phyloP scores from a whole-genome alignment of 108 stramenopile species.

The Cyclotella sp. region DNA sequence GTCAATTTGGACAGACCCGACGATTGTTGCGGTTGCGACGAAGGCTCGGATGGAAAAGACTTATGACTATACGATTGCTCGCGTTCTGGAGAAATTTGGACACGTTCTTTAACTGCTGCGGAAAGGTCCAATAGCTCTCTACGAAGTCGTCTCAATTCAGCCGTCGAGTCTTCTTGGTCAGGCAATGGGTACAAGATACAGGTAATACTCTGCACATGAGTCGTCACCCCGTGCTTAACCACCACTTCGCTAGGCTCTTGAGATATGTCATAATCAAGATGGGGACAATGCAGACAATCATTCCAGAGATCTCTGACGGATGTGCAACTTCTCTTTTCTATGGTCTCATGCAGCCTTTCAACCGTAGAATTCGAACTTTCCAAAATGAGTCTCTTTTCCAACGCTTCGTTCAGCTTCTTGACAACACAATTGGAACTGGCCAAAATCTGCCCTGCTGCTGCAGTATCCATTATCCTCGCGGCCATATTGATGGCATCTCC shows the following conservation, averaged over 20 bases:
- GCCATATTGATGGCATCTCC: slow-evolving; percentile 48
- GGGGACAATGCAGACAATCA: slow-evolving; percentile 18
- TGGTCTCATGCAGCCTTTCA: too few species aligned
- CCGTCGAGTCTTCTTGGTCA: not conserved
- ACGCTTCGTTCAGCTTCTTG: slow-evolving; percentile 4
- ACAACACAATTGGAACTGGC: slow-evolving; percentile 27
- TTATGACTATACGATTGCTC: not conserved
- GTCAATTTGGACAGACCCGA: not conserved
- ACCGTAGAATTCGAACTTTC: too few species aligned
- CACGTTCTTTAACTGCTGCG: not conserved
- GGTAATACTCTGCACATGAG: slow-evolving; percentile 36
- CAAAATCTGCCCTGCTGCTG: slow-evolving; percentile 33
- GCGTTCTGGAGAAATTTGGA: not conserved
- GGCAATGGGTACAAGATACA: slow-evolving; percentile 15
- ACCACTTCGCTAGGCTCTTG: slow-evolving; percentile 33
- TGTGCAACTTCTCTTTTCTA: too few species aligned
- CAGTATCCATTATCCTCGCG: slow-evolving; percentile 39
- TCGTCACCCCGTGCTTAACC: slow-evolving; percentile 46
- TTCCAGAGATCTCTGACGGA: not conserved
- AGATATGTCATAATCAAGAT: slow-evolving; percentile 26
- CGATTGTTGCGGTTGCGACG: slow-evolving; percentile 5
- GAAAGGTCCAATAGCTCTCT: not conserved
- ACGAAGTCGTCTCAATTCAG: not conserved
- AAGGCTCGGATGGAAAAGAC: slow-evolving; percentile 24
- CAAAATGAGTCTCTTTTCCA: not conserved